Evolutionary conservation across 2,329 filamentous ascomycete genomes (phyloP).

Genomic region (Pyricularia sp.): DNA sequence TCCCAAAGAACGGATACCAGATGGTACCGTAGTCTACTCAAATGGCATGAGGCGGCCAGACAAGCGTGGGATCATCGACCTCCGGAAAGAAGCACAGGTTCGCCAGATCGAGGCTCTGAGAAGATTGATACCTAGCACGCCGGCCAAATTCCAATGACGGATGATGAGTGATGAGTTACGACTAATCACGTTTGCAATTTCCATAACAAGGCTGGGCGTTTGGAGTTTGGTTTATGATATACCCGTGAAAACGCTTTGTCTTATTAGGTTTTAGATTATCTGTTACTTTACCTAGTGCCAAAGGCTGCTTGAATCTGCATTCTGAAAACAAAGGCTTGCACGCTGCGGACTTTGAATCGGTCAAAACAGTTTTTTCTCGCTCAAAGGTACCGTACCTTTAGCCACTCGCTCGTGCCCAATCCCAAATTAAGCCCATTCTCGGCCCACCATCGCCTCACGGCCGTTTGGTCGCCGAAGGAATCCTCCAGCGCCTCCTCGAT

Average conservation of each 20-base stretch:
- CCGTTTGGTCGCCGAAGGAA: slow-evolving; percentile 60
- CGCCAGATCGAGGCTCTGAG: slow-evolving; percentile 60
- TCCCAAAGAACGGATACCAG: slow-evolving; percentile 49
- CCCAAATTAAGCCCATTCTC: slow-evolving; percentile 73
- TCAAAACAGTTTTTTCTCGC: not conserved
- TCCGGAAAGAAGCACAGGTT: slow-evolving; percentile 53
- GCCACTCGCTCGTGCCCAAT: slow-evolving; percentile 80
- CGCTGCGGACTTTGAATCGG: not conserved
- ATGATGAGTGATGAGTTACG: not conserved
- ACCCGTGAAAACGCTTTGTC: not conserved
- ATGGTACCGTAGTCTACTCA: slow-evolving; percentile 62
- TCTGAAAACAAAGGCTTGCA: not conserved
- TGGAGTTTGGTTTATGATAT: not conserved
- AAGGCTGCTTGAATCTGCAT: not conserved
- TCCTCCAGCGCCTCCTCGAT: slow-evolving; percentile 93
- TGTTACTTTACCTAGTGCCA: not conserved
- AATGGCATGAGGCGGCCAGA: slow-evolving; percentile 50
- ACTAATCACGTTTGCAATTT: not conserved
- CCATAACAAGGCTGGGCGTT: not conserved
- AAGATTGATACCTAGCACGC: slow-evolving; percentile 57
- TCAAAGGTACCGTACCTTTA: slow-evolving; percentile 66
- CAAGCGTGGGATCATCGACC: slow-evolving; percentile 49
- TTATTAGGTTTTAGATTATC: not conserved
- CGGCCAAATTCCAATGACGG: slow-evolving; percentile 34
- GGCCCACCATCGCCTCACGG: slow-evolving; percentile 81